phyloP scores from a whole-genome alignment of 2,329 filamentous ascomycete species.

The Aureobasidium subglaciale region DNA sequence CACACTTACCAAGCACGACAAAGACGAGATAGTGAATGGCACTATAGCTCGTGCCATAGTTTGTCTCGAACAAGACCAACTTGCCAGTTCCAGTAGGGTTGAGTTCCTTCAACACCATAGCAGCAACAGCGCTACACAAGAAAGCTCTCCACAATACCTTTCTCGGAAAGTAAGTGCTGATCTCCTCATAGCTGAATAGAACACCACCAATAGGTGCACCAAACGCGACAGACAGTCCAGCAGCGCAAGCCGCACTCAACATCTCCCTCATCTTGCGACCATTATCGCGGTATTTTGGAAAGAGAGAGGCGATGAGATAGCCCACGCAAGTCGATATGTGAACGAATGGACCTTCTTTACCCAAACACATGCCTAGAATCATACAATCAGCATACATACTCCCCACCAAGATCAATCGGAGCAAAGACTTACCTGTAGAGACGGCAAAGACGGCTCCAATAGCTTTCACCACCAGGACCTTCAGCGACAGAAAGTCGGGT shows the following conservation, averaged over 20 bases:
- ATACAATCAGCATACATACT: neutral
- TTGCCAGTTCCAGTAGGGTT: slow-evolving; percentile 56
- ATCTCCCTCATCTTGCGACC: slow-evolving; percentile 53
- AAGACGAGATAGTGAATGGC: slow-evolving; percentile 51
- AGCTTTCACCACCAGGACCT: slow-evolving; percentile 50
- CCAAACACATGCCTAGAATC: slow-evolving; percentile 47
- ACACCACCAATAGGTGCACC: slow-evolving; percentile 57
- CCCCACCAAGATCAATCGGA: neutral
- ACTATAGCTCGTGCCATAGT: slow-evolving; percentile 51
- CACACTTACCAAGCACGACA: slow-evolving; percentile 38
- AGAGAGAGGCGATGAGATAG: slow-evolving; percentile 44
- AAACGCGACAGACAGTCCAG: slow-evolving; percentile 54
- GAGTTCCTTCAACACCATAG: slow-evolving; percentile 49
- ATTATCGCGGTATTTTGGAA: slow-evolving; percentile 53
- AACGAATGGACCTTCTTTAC: slow-evolving; percentile 57
- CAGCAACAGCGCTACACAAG: slow-evolving; percentile 50
- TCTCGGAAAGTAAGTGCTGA: slow-evolving; percentile 53
- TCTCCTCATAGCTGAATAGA: slow-evolving; percentile 55
- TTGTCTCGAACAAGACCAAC: slow-evolving; percentile 54
- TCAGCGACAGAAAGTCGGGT: slow-evolving; percentile 49
- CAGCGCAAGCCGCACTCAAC: slow-evolving; percentile 50
- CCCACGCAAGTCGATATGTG: slow-evolving; percentile 55
- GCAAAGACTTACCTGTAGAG: slow-evolving; percentile 36
- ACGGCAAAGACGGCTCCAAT: slow-evolving; percentile 54
- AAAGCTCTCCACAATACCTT: slow-evolving; percentile 55